Conservation (phyloP, 73 alveolate genomes). For the Blepharisma japonicum region DNA sequence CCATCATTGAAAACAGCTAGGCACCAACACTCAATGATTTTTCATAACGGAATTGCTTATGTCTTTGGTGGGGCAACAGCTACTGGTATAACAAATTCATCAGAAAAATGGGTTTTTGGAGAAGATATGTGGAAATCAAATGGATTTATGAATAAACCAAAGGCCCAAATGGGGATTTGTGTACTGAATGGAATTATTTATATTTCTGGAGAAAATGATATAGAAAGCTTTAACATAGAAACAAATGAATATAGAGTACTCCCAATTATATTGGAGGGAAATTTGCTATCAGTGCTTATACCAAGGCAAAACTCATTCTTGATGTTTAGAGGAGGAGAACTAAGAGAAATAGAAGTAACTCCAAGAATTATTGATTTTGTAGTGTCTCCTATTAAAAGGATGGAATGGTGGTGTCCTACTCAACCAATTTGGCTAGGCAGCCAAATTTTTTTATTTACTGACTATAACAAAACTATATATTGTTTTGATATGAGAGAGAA, state of each 20-base stretch:
- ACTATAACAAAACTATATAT: neutral
- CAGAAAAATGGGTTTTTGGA: slow-evolving; percentile 5
- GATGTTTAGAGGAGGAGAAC: slow-evolving; percentile 20
- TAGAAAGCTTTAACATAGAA: neutral
- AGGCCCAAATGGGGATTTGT: slow-evolving; percentile 23
- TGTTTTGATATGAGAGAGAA: neutral
- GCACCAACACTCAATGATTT: slow-evolving; percentile 6
- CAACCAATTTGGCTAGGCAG: neutral
- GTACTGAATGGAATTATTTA: neutral
- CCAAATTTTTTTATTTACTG: neutral
- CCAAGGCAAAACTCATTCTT: neutral
- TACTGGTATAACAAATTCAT: neutral
- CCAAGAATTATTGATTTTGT: neutral
- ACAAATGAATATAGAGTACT: neutral
- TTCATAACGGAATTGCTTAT: neutral
- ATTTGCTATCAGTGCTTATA: neutral
- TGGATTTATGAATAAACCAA: neutral
- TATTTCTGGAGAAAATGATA: slow-evolving; percentile 17
- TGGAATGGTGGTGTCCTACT: slow-evolving; percentile 4
- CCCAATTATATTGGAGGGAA: neutral
- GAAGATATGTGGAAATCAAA: neutral
- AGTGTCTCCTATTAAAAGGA: neutral
- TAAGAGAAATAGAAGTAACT: neutral
- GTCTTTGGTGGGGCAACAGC: slow-evolving; percentile 23
- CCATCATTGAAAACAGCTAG: slow-evolving; percentile 1